phyloP scores from a whole-genome alignment of 2,329 filamentous ascomycete genomes.

The Fusarium coicis region DNA sequence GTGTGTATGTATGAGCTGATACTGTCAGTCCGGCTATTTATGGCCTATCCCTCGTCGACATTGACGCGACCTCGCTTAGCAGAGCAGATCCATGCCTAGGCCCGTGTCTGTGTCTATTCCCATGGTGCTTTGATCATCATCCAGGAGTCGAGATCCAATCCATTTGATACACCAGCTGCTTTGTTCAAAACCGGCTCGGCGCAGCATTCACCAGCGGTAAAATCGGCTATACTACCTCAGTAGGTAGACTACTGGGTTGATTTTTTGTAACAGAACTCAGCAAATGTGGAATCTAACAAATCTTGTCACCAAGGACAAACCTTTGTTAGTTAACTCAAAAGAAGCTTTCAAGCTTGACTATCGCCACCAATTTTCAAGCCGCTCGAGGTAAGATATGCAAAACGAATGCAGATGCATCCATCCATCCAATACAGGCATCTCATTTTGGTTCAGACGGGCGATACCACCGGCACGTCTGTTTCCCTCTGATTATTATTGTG shows the following conservation, averaged over 20 bases:
- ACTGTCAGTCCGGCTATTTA: neutral
- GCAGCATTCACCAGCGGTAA: slow-evolving; percentile 1
- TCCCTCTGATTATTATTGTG: neutral
- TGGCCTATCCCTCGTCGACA: neutral
- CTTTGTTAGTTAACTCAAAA: slow-evolving; percentile 5
- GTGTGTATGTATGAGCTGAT: neutral
- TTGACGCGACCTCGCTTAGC: slow-evolving; percentile 10
- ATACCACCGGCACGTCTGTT: slow-evolving; percentile 1
- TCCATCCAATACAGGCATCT: slow-evolving; percentile 5
- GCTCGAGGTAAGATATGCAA: slow-evolving; percentile 10
- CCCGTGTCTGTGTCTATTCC: neutral
- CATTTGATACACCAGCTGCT: slow-evolving; percentile 16
- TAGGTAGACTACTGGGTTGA: neutral
- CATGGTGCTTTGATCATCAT: slow-evolving; percentile 16
- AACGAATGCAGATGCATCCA: neutral
- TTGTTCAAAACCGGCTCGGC: slow-evolving; percentile 14
- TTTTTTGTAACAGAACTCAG: neutral
- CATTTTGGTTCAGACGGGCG: slow-evolving; percentile 14
- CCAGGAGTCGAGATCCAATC: slow-evolving; percentile 12
- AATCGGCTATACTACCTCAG: neutral
- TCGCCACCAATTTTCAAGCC: slow-evolving; percentile 17
- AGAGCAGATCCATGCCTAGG: slow-evolving; percentile 9
- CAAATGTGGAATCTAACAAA: slow-evolving; percentile 1
- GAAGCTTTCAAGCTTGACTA: slow-evolving; percentile 18
- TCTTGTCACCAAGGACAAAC: neutral